Evolutionary conservation across 257 asterid genomes (phyloP), one percentile per base, ranked within the genome.

Genomic region (Solanum sejunctum): DNA sequence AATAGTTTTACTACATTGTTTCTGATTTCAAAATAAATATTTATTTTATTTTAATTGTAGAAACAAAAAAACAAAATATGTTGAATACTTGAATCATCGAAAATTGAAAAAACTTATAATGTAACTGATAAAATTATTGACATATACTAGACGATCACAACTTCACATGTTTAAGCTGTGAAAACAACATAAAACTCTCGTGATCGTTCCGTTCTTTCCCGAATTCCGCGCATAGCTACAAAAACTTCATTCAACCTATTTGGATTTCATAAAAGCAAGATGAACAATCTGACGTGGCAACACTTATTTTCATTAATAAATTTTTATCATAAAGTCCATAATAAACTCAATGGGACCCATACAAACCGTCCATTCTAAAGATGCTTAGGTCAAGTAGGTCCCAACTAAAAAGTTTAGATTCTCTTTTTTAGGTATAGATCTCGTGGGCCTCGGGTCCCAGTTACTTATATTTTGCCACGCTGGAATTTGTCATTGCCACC

Each of bases 401-500:
- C 93, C 87, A 2, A 5, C 2, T 1, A 5, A 60, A 36, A 17
- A 18, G n/a, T 36, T 77, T 6, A 73, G 82, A 85, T 85, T 84
- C 90, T 86, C 89, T 86, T 69, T 89, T 90, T 86, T 83, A 82
- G 72, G 63, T 58, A 70, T 67, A 63, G 84, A 56, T 58, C 93
- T 82, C 89, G 89, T 90, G 91, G 85, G 52, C 64, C 1, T 3
- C 32, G 90, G 93, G 88, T 2, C 91, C 93, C 87, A 85, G 88
- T 26, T 77, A 78, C 75, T 26, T 86, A 26, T 85, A 84, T 12
- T 72, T 36, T 82, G 83, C 92, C 95, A 92, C 88, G 93, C 85
- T 85, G 93, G 93, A 90, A 88, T 88, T 39, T 79, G 90, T 91
- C 92, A 91, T 83, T 80, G n/a, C 83, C 89, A 57, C 86, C 45